phyloP scores from a whole-genome alignment of 805 yeast genomes.

The Saccharomycopsis sp. region DNA sequence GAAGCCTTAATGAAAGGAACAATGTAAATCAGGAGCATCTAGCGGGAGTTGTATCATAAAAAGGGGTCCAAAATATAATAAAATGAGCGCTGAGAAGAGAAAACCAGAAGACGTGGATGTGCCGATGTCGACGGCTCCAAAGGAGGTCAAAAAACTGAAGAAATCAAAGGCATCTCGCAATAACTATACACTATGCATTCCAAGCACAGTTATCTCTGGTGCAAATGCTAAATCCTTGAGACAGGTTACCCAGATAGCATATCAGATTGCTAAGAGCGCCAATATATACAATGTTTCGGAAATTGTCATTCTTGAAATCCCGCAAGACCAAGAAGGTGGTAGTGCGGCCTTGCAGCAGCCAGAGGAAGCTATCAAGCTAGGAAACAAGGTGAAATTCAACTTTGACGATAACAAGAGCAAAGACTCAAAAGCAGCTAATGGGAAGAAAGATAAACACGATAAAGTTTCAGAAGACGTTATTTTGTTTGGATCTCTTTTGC shows the following conservation, averaged over 20 bases:
- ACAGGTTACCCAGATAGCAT: conserved; percentile 66
- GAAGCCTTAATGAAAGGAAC: neutral
- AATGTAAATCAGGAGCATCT: neutral
- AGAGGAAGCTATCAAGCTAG: conserved; percentile 8
- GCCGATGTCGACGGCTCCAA: neutral
- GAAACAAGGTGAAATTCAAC: conserved; percentile 20
- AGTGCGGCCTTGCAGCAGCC: neutral
- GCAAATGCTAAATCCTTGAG: conserved; percentile 57
- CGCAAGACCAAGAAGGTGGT: conserved; percentile 21
- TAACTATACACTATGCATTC: conserved; percentile 61
- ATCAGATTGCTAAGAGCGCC: conserved; percentile 74
- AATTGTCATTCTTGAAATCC: conserved; percentile 59
- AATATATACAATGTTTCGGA: conserved; percentile 67
- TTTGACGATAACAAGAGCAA: conserved; percentile 25
- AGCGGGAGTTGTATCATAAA: neutral
- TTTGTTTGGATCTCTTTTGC: conserved; percentile 62
- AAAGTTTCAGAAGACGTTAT: conserved; percentile 35
- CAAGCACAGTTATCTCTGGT: conserved; percentile 52
- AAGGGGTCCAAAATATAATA: neutral
- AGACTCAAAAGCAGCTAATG: neutral
- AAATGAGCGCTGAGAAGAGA: neutral
- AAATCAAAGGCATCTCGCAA: conserved; percentile 5
- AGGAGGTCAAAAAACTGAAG: neutral
- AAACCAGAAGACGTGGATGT: neutral
- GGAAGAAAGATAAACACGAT: conserved; percentile 18